Conservation (phyloP, 345 rosid species). For the Ricinus communis region DNA sequence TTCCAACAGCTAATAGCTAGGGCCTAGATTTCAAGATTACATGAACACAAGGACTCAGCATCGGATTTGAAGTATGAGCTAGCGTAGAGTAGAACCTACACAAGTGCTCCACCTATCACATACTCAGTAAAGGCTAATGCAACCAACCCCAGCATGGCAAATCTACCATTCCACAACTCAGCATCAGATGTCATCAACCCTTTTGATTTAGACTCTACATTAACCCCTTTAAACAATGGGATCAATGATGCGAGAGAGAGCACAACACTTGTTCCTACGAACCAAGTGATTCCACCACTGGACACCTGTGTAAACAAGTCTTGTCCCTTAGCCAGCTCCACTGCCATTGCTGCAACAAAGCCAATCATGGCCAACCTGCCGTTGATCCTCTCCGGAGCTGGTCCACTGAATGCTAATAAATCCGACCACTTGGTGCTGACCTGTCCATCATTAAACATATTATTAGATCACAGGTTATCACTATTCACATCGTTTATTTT, state of each 20-base stretch:
- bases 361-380: constrained; percentile 91
- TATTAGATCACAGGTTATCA: not conserved
- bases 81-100: constrained; percentile 17
- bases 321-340: constrained; percentile 66
- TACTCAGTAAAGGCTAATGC: constrained; percentile 76
- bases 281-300: constrained; percentile 59
- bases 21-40: too few relatives aligned
- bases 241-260: constrained; percentile 66
- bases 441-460: constrained; percentile 1
- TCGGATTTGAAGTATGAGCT: too few relatives aligned
- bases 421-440: constrained; percentile 59
- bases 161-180: constrained; percentile 78
- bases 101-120: constrained; percentile 60
- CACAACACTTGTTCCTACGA: constrained; percentile 50
- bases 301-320: constrained; percentile 61
- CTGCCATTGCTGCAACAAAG: constrained; percentile 64
- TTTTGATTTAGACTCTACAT: constrained; percentile 46
- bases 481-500: too few relatives aligned
- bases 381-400: constrained; percentile 88
- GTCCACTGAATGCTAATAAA: constrained; percentile 74
- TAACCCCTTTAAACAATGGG: constrained; percentile 58
- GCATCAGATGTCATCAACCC: constrained; percentile 81
- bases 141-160: constrained; percentile 79
- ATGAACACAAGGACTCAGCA: too few relatives aligned
- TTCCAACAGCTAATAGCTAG: too few relatives aligned